A percentile compares a stretch with the other conserved stretches of the same genome.
Conservation (phyloP, 495 filamentous ascomycete genomes). For the Podospora sp. region DNA sequence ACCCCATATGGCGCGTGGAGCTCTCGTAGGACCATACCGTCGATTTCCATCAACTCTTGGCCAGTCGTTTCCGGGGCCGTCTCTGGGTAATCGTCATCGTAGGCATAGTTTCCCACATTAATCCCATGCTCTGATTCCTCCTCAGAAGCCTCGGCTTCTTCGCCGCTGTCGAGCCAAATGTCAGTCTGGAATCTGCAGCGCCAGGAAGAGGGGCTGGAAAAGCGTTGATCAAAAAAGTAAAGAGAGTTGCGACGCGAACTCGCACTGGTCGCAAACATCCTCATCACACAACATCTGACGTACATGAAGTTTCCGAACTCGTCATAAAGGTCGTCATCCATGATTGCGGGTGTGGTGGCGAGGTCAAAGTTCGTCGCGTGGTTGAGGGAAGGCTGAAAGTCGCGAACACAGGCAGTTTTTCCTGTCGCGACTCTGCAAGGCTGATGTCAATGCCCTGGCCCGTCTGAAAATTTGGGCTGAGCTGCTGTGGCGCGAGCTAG, state of each 20-base stretch:
- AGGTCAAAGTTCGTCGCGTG: conserved; percentile 12
- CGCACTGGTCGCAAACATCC: background rate
- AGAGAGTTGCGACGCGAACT: background rate
- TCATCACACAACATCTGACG: conserved; percentile 1
- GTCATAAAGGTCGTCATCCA: conserved; percentile 44
- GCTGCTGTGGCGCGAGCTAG: conserved; percentile 14
- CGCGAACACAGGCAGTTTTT: conserved; percentile 20
- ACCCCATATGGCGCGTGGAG: conserved; percentile 7
- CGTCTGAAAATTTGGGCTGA: background rate
- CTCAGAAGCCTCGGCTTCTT: conserved; percentile 80
- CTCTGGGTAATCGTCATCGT: conserved; percentile 75
- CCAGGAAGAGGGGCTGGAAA: background rate
- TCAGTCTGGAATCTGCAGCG: conserved; percentile 13
- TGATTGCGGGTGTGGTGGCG: conserved; percentile 21
- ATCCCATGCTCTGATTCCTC: conserved; percentile 78
- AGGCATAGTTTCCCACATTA: conserved; percentile 74
- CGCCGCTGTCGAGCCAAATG: conserved; percentile 52
- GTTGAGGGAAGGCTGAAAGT: conserved; percentile 21
- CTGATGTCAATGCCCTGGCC: conserved; percentile 11
- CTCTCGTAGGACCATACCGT: conserved; percentile 56
- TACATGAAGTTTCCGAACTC: conserved; percentile 46
- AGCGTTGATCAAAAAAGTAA: background rate
- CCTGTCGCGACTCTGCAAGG: conserved; percentile 20
- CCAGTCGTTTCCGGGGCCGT: conserved; percentile 63
- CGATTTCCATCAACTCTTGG: conserved; percentile 92